Evolutionary conservation across 139 green algal genomes (phyloP), one percentile per base, ranked within the genome.

Genomic region (Micractinium conductrix): DNA sequence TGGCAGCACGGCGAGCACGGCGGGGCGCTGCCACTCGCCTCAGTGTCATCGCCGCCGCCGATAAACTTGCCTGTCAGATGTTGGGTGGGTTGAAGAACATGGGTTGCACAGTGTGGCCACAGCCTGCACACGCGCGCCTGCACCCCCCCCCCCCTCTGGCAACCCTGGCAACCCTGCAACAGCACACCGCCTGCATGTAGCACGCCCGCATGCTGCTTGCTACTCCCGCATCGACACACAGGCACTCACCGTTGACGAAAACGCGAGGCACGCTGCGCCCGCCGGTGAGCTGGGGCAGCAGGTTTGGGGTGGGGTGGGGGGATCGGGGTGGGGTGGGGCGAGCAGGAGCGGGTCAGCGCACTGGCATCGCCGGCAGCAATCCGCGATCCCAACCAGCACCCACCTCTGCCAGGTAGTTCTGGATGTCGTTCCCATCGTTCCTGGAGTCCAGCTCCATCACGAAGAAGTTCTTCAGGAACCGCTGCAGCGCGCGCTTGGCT

Each of bases 41-140:
- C 87, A 4, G 83, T 88, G 62, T 90, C 87, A 73, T 90, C 87
- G 33, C 87, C 87, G 22, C 87, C 87, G 42, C 87, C 87, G 42
- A 90, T 85, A 63, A 85, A 90, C 48, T 80, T 50, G 70, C 42
- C 45, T n/a, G n/a, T n/a, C n/a, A n/a, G n/a, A n/a, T n/a, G n/a
- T n/a, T n/a, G n/a, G n/a, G n/a, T n/a, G n/a, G n/a, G n/a, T n/a
- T n/a, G n/a, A n/a, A n/a, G n/a, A n/a, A n/a, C n/a, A n/a, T n/a
- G n/a, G n/a, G n/a, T n/a, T n/a, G n/a, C n/a, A n/a, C n/a, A n/a
- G n/a, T n/a, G n/a, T n/a, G n/a, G n/a, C n/a, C n/a, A n/a, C n/a
- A n/a, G n/a, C n/a, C n/a, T n/a, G n/a, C n/a, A n/a, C n/a, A n/a
- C n/a, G n/a, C n/a, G n/a, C n/a, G n/a, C n/a, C n/a, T n/a, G n/a